Base-by-base conservation (phyloP, 352 stramenopile species). In the Phytophthora pini region DNA sequence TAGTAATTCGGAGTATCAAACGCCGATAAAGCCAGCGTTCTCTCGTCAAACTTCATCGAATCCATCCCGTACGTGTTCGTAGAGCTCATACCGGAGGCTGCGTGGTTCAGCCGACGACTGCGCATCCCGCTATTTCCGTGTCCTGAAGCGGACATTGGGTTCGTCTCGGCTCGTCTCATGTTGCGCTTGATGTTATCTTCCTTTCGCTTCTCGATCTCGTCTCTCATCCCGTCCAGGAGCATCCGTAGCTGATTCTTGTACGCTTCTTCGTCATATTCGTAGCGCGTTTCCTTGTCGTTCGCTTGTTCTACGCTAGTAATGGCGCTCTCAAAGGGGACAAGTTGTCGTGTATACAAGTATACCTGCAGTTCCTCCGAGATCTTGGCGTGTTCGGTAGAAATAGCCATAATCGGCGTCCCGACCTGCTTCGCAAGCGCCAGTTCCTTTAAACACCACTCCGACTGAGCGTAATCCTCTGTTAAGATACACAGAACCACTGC, bases 301-400 rank as follows among this genome's bases (percentile, higher is more conserved):
- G 79, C 54, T 2, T 79, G 67, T 24, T 92, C 62, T 17, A 91
- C 56, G 2, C 57, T 71, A 26, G 74, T 76, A 56, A 94, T 93
- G 5, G 84, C 82, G 4, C 64, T 65, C 47, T 94, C 84, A 54
- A 94, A 94, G 7, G 86, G 86, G 11, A 94, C 80, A 41, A 92
- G 88, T 61, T 94, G 86, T 4, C 86, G 70, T 7, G 86, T 93
- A 66, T 94, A 94, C 63, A 94, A 57, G 49, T 94, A 94, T 38
- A 94, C 86, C 43, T 94, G 86, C 9, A 94, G 60, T n/a, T 94
- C 86, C 66, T 94, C 86, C 1, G 84, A 92, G 32, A 94, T 87
- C 15, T 77, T 70, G 0, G 82, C 70, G 40, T 86, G 65, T 50
- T 94, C 86, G 0, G 84, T 93, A 8, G 86, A 94, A 15, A 94